Evolutionary conservation across 2,329 filamentous ascomycete genomes (phyloP).

Genomic region (Cercospora citrullina): DNA sequence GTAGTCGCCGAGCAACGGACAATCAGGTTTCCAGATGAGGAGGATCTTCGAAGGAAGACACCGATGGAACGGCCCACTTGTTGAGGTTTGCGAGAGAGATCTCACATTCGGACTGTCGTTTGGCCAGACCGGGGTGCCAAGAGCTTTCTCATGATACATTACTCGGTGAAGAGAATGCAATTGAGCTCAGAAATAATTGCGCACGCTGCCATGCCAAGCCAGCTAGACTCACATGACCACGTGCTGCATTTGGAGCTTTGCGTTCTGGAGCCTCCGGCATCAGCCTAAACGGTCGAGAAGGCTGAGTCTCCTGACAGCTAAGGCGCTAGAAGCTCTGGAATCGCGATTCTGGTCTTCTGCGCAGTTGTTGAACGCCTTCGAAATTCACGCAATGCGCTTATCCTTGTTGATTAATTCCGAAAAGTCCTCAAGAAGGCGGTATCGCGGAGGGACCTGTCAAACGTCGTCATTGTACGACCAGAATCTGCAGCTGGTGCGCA

Average conservation of each 20-base stretch:
- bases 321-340: not conserved
- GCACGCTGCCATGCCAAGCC: not conserved
- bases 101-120: not conserved
- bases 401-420: not conserved
- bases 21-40: slow-evolving; percentile 37
- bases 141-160: not conserved
- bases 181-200: not conserved
- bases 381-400: not conserved
- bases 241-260: not conserved
- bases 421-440: not conserved
- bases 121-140: not conserved
- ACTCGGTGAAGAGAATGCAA: not conserved
- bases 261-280: not conserved
- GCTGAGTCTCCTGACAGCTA: not conserved
- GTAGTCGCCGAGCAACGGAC: slow-evolving; percentile 31
- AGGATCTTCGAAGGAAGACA: not conserved
- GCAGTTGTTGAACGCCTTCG: not conserved
- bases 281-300: not conserved
- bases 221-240: not conserved
- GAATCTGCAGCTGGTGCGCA: not conserved
- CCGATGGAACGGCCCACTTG: not conserved
- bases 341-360: not conserved
- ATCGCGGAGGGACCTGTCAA: not conserved
- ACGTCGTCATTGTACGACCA: not conserved
- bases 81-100: not conserved